Conservation (phyloP, 2,329 filamentous ascomycete genomes). For the Colletotrichum sp. region DNA sequence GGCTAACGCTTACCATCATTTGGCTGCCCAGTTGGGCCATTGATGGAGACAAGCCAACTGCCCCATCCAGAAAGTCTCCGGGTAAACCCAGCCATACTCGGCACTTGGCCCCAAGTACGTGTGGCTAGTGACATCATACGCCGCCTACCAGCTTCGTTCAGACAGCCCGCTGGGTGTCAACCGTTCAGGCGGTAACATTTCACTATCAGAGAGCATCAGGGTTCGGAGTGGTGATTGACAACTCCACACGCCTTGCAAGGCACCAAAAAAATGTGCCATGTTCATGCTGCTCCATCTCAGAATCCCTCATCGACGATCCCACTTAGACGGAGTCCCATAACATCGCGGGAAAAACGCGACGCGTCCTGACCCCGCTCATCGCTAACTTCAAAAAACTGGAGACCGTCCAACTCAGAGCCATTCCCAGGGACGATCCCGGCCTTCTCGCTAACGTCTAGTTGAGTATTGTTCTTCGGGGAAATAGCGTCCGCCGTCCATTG, state of each 20-base stretch:
- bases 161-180: not conserved
- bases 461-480: not conserved
- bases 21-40: not conserved
- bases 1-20: not conserved
- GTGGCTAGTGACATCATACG: slow-evolving; percentile 12
- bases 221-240: not conserved
- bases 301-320: slow-evolving; percentile 6
- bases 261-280: not conserved
- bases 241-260: not conserved
- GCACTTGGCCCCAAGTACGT: slow-evolving; percentile 2
- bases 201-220: not conserved
- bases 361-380: not conserved
- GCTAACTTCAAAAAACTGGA: not conserved
- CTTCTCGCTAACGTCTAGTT: not conserved
- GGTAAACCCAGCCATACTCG: slow-evolving; percentile 9
- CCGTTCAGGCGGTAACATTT: not conserved
- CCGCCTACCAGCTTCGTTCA: not conserved
- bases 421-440: slow-evolving; percentile 8
- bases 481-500: not conserved
- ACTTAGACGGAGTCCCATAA: not conserved
- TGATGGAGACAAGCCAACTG: slow-evolving; percentile 9
- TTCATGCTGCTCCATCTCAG: not conserved
- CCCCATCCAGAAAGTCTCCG: slow-evolving; percentile 7
- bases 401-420: not conserved
- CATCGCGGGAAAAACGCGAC: slow-evolving; percentile 5